phyloP scores from a whole-genome alignment of 345 rosid species.

The Lagerstroemia speciosa region DNA sequence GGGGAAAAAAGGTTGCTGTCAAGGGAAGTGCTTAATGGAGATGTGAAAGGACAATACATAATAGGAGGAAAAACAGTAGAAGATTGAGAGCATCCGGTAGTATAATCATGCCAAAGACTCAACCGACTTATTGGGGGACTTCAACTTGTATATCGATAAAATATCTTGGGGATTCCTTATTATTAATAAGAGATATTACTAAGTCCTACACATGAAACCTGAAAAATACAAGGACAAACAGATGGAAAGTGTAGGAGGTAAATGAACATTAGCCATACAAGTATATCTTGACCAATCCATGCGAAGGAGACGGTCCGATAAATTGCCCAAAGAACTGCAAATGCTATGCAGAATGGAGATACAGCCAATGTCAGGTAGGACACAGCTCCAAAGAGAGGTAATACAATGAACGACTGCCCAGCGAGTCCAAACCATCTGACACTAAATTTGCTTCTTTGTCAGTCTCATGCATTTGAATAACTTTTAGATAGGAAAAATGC shows the following conservation, averaged over 20 bases:
- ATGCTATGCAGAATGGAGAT: constrained; percentile 87
- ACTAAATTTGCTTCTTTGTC: constrained; percentile 45
- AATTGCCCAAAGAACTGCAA: constrained; percentile 87
- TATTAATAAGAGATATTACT: not conserved
- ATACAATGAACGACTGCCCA: constrained; percentile 65
- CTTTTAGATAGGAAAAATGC: not conserved
- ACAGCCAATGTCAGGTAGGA: constrained; percentile 76
- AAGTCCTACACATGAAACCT: not conserved
- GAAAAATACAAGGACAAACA: too few relatives aligned
- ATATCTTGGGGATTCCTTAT: too few relatives aligned
- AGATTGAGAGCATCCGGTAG: not conserved
- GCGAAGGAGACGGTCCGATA: constrained; percentile 56
- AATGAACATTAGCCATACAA: constrained; percentile 42
- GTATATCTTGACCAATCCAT: constrained; percentile 99
- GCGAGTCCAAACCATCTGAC: constrained; percentile 81
- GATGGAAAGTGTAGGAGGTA: too few relatives aligned
- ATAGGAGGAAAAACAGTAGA: not conserved
- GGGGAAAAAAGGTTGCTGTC: not conserved
- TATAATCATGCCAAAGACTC: not conserved
- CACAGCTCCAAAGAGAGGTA: constrained; percentile 81
- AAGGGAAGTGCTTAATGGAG: not conserved
- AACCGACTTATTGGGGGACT: not conserved
- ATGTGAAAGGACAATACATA: not conserved
- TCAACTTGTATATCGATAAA: too few relatives aligned
- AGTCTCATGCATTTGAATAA: constrained; percentile 15